Evolutionary conservation across 208 protist genomes (phyloP), one percentile per base, ranked within the genome.

Genomic region (Phytomonas sp.): DNA sequence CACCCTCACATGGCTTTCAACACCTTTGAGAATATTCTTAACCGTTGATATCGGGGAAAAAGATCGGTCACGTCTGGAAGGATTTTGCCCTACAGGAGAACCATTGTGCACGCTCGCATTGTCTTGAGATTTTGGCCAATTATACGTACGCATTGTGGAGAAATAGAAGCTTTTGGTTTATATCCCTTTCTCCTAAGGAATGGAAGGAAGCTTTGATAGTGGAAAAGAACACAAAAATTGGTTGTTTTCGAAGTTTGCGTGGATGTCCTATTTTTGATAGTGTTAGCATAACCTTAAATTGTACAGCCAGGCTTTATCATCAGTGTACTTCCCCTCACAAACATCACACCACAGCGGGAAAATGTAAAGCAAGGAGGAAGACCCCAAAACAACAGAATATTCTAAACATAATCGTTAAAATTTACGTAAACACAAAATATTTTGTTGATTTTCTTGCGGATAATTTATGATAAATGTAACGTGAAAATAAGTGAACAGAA

Each of bases 1-100:
- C 61, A 94, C 67, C 29, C 89, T 86, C 61, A 94, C 87, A 69
- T 94, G 89, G 40, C 84, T 87, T 63, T 94, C 84, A 8, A 92
- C 86, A n/a, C 68, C 77, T 73, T 90, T 94, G 19, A 94, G 70
- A 30, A 94, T 88, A 69, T 88, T 89, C 64, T 88, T 89, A 29
- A 84, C 40, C 6, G 40, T 49, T 49, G 40, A 49, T 49, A 49
- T 16, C 3, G 40, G 40, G 40, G 40, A 49, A 12, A 49, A 49
- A 49, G 40, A 49, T 49, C 40, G 40, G 14, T 49, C 40, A 49
- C 40, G 40, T 49, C 40, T 10, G 14, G 12, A 49, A 49, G 12
- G 40, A 49, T 49, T 49, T 49, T 19, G 6, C 12, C 6, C 40
- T 49, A 12, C 40, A 49, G 40, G 40, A 49, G 40, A 49, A 49